phyloP scores from a whole-genome alignment of 73 alveolate species.

The Strombidium stylifer region DNA sequence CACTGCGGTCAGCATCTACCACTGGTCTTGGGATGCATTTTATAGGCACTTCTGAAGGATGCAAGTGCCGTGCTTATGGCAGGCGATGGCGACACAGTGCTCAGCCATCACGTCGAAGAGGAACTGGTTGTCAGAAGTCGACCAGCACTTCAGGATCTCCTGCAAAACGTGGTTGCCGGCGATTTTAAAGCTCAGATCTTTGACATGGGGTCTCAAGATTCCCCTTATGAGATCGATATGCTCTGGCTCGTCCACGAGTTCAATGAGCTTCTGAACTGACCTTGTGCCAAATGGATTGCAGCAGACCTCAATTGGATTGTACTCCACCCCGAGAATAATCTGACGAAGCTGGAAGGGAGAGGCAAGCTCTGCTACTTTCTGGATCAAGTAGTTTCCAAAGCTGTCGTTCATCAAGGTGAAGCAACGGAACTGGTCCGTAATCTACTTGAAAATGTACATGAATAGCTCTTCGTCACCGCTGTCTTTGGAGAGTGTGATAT shows the following conservation, averaged over 20 bases:
- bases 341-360: constrained; percentile 56
- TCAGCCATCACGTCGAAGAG: constrained; percentile 48
- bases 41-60: constrained; percentile 75
- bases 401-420: constrained; percentile 83
- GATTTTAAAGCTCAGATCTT: constrained; percentile 43
- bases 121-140: constrained; percentile 43
- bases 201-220: constrained; percentile 22
- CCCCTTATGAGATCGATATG: constrained; percentile 16
- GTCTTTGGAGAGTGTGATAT: too few relatives aligned
- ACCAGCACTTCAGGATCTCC: constrained; percentile 56
- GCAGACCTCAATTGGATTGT: constrained; percentile 57
- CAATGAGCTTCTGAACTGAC: constrained; percentile 60
- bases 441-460: constrained; percentile 43
- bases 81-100: constrained; percentile 43
- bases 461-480: constrained; percentile 56
- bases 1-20: constrained; percentile 34
- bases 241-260: constrained; percentile 39
- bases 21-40: constrained; percentile 44
- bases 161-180: constrained; percentile 78
- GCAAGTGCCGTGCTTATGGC: constrained; percentile 72
- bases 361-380: constrained; percentile 74
- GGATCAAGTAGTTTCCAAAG: constrained; percentile 91
- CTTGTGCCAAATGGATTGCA: constrained; percentile 76
- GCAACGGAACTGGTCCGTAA: constrained; percentile 38
- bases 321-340: constrained; percentile 21